These are phyloP conservation scores for Blastobotrys mokoenaii DNA, from an alignment of 805 yeast species.

Conservation along the genomic window DNA sequence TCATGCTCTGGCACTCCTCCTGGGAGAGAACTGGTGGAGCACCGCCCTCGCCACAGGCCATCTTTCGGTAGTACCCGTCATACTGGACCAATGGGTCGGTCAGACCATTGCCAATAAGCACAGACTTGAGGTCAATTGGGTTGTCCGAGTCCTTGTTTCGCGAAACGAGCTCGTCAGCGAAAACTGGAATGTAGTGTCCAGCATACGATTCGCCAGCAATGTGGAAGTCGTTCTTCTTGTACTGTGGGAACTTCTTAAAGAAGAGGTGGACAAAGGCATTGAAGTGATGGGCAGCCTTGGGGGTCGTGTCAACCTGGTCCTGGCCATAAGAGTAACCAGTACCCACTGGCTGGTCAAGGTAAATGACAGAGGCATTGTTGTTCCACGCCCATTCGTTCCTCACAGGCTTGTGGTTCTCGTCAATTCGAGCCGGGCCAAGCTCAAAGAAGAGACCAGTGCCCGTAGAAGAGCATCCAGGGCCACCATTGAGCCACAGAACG, in stretches of 20 bases:
- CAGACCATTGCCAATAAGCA: constrained; percentile 88
- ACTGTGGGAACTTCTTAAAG: constrained; percentile 81
- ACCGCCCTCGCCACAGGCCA: constrained; percentile 94
- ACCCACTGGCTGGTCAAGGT: constrained; percentile 90
- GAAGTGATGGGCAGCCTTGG: constrained; percentile 84
- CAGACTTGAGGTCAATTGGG: constrained; percentile 60
- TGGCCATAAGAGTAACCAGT: constrained; percentile 88
- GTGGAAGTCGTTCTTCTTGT: constrained; percentile 74
- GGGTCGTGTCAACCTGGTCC: constrained; percentile 55
- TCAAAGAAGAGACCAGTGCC: constrained; percentile 83
- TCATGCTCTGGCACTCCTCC: constrained; percentile 70
- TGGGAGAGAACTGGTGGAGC: constrained; percentile 66
- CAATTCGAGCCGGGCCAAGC: constrained; percentile 81
- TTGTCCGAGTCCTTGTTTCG: constrained; percentile 38
- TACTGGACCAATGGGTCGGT: constrained; percentile 81
- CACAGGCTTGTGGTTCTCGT: constrained; percentile 60
- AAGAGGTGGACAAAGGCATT: constrained; percentile 80
- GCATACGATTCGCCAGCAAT: constrained; percentile 94
- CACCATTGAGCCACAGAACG: constrained; percentile 88
- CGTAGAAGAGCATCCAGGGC: constrained; percentile 94
- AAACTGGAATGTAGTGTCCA: constrained; percentile 92
- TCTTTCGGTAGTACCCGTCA: constrained; percentile 66
- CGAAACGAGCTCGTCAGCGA: constrained; percentile 45
- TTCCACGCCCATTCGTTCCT: constrained; percentile 89
- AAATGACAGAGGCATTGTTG: constrained; percentile 82